Evolutionary conservation across 2,329 filamentous ascomycete species (phyloP).

Genomic region (Monilinia aucupariae): DNA sequence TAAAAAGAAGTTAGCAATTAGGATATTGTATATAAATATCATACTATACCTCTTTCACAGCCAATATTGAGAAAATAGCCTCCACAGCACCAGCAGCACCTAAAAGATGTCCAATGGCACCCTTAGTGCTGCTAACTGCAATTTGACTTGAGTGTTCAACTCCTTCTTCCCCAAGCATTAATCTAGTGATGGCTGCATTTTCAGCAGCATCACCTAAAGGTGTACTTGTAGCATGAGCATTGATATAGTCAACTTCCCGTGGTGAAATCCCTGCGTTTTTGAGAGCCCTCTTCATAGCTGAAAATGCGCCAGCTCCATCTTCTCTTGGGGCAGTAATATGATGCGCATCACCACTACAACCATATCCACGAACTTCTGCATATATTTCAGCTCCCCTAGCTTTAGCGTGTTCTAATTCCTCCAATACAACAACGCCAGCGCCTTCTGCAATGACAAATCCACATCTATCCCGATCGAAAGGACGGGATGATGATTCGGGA

Average conservation of each 20-base stretch:
- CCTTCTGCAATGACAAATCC: conserved; percentile 95
- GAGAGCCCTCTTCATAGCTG: conserved; percentile 81
- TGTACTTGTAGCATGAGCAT: conserved; percentile 91
- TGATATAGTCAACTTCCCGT: conserved; percentile 76
- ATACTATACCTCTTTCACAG: conserved; percentile 65
- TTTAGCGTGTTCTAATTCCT: conserved; percentile 85
- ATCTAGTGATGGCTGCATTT: conserved; percentile 69
- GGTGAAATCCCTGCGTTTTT: conserved; percentile 66
- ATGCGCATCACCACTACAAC: conserved; percentile 81
- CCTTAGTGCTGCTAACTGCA: conserved; percentile 90
- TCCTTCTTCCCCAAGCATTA: conserved; percentile 72
- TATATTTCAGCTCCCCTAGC: conserved; percentile 75
- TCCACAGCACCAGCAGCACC: conserved; percentile 90
- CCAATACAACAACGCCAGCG: conserved; percentile 78
- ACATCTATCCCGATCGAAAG: conserved; percentile 73
- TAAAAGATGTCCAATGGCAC: conserved; percentile 83
- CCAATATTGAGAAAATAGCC: conserved; percentile 75
- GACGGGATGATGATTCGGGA: conserved; percentile 68
- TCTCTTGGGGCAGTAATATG: conserved; percentile 88
- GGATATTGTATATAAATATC: background rate
- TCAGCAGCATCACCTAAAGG: conserved; percentile 81
- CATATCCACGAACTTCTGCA: conserved; percentile 84
- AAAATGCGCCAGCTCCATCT: conserved; percentile 73
- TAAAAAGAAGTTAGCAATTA: conserved; percentile 36
- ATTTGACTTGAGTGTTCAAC: conserved; percentile 56